phyloP scores from a whole-genome alignment of 495 filamentous ascomycete genomes.

The Lasiosphaeris hirsuta region DNA sequence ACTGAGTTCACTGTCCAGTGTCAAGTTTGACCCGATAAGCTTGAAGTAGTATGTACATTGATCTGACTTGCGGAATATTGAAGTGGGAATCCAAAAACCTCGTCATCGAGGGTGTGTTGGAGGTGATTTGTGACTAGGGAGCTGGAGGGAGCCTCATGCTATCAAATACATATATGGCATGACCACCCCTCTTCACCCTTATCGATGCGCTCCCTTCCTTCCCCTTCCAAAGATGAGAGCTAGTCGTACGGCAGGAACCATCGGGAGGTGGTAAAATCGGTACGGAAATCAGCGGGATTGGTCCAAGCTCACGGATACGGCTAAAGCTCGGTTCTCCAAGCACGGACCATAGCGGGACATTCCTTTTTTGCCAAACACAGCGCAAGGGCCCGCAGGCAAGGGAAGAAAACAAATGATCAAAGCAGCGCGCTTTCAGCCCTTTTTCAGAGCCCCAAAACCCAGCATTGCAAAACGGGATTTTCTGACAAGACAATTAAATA shows the following conservation, averaged over 20 bases:
- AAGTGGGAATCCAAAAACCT: too few species aligned
- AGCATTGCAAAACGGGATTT: slow-evolving; percentile 2
- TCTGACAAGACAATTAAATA: slow-evolving; percentile 14
- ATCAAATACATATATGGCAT: neutral
- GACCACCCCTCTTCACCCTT: neutral
- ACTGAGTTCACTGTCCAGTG: neutral
- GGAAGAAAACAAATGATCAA: slow-evolving; percentile 14
- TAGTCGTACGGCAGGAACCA: too few species aligned
- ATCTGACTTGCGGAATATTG: neutral
- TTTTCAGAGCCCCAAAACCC: slow-evolving; percentile 20
- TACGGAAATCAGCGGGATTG: too few species aligned
- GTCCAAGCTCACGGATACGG: too few species aligned
- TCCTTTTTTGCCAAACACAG: slow-evolving; percentile 11
- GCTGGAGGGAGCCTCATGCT: neutral
- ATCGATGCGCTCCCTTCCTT: neutral
- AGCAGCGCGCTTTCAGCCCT: slow-evolving; percentile 9
- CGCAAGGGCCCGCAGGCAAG: slow-evolving; percentile 8
- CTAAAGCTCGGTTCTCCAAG: neutral
- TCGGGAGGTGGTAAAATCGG: too few species aligned
- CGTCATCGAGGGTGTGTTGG: too few species aligned
- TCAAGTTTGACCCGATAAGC: neutral
- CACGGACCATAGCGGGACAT: slow-evolving; percentile 14
- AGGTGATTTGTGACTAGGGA: too few species aligned
- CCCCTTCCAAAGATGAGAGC: too few species aligned
- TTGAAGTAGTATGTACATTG: neutral